phyloP scores from a whole-genome alignment of 2,329 filamentous ascomycete species.

The Diaporthe aspalathi region DNA sequence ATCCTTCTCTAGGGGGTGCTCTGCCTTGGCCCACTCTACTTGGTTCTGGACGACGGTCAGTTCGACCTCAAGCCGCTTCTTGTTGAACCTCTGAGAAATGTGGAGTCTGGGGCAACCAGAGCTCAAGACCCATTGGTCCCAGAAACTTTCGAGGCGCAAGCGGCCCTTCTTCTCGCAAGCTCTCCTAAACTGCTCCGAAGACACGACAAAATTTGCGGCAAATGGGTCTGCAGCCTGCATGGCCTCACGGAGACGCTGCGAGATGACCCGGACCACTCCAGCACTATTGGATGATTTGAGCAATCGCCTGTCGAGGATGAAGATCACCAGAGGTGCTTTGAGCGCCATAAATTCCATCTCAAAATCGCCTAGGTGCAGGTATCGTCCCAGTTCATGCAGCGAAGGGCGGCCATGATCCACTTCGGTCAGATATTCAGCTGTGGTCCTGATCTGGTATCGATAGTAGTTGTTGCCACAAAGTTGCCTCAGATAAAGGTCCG shows the following conservation, averaged over 20 bases:
- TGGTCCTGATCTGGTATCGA: constrained; percentile 86
- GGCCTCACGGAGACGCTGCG: constrained; percentile 85
- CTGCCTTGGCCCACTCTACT: constrained; percentile 63
- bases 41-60: constrained; percentile 87
- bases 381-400: constrained; percentile 81
- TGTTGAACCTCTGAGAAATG: constrained; percentile 92
- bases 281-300: constrained; percentile 88
- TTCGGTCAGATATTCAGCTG: constrained; percentile 84
- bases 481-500: constrained; percentile 89
- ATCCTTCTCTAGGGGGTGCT: constrained; percentile 70
- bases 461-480: constrained; percentile 96
- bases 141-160: constrained; percentile 88
- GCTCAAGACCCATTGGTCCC: constrained; percentile 90
- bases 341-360: constrained; percentile 90
- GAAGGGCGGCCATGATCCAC: constrained; percentile 85
- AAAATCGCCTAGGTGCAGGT: constrained; percentile 83
- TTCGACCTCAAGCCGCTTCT: constrained; percentile 95
- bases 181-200: constrained; percentile 80
- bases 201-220: constrained; percentile 62
- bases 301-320: constrained; percentile 91
- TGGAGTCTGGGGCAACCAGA: constrained; percentile 90
- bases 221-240: constrained; percentile 65
- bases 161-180: constrained; percentile 90
- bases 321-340: constrained; percentile 91
- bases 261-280: constrained; percentile 86